phyloP scores from a whole-genome alignment of 768 basidiomycete species.

The Trametes sanguinea region DNA sequence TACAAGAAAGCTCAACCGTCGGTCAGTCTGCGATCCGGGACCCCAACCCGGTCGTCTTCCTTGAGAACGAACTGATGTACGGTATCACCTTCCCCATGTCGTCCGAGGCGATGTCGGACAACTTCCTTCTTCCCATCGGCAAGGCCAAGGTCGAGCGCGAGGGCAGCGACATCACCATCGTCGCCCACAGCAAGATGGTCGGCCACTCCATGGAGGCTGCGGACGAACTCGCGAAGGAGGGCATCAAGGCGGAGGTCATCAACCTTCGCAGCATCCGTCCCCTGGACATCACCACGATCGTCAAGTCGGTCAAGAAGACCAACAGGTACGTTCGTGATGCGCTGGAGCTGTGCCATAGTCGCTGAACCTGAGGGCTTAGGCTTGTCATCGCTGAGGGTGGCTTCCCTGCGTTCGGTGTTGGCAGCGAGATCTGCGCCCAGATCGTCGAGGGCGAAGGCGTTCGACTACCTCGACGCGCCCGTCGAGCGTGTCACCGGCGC shows the following conservation, averaged over 20 bases:
- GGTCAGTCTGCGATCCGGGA: constrained; percentile 91
- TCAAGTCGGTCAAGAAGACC: constrained; percentile 97
- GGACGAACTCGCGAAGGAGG: constrained; percentile 90
- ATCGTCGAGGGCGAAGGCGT: constrained; percentile 97
- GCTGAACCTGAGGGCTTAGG: constrained; percentile 40
- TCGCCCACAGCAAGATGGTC: constrained; percentile 99
- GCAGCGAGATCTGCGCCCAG: constrained; percentile 97
- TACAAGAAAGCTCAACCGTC: background rate
- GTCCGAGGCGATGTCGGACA: constrained; percentile 89
- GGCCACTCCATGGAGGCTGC: constrained; percentile 94
- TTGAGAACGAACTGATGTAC: constrained; percentile 99
- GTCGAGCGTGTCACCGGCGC: constrained; percentile 98
- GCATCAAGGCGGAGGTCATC: constrained; percentile 96
- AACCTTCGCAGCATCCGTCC: constrained; percentile 96
- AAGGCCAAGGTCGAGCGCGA: constrained; percentile 95
- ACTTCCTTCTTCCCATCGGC: constrained; percentile 95
- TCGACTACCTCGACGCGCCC: constrained; percentile 97
- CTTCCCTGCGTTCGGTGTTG: constrained; percentile 98
- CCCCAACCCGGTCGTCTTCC: constrained; percentile 97
- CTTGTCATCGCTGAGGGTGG: constrained; percentile 96
- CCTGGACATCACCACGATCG: constrained; percentile 97
- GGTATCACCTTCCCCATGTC: constrained; percentile 98
- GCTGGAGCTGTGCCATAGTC: background rate
- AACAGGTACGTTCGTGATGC: constrained; percentile 62
- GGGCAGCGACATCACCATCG: constrained; percentile 92